Conservation (phyloP, 192 early-diverging fungal species). For the Chytriomyces hyalinus region DNA sequence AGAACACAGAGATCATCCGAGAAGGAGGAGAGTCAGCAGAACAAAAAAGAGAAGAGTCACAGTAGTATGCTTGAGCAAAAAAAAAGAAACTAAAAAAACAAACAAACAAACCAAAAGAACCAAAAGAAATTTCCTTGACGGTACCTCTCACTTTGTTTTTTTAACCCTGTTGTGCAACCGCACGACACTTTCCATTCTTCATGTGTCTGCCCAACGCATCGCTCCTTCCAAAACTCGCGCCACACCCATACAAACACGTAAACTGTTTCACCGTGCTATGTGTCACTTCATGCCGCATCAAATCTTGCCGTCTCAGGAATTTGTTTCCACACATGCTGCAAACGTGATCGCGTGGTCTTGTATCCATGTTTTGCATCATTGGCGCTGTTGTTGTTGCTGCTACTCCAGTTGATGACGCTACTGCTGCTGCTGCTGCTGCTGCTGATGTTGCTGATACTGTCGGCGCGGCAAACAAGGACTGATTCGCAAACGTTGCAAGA, state of each 20-base stretch:
- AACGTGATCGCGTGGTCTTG: slow-evolving; percentile 17
- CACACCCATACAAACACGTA: slow-evolving; percentile 3
- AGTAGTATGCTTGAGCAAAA: too few relatives aligned
- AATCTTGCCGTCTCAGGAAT: slow-evolving; percentile 14
- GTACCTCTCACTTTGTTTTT: too few relatives aligned
- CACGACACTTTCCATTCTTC: slow-evolving; percentile 7
- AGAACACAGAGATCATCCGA: too few relatives aligned
- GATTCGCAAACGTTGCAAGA: not conserved
- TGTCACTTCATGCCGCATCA: slow-evolving; percentile 12
- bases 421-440: not conserved
- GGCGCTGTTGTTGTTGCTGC: not conserved
- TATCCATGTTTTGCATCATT: not conserved
- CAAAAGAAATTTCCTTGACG: too few relatives aligned
- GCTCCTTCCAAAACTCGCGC: slow-evolving; percentile 10
- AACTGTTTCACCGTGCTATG: slow-evolving; percentile 3
- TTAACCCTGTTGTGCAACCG: not conserved
- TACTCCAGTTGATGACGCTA: not conserved
- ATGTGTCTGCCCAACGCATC: slow-evolving; percentile 14
- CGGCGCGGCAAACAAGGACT: not conserved
- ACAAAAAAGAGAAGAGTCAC: too few relatives aligned
- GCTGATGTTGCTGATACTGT: not conserved
- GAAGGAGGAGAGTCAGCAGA: too few relatives aligned
- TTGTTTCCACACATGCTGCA: slow-evolving; percentile 8
- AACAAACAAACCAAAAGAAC: too few relatives aligned
- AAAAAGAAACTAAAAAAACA: too few relatives aligned